A percentile compares a stretch with the other conserved stretches of the same genome.
phyloP scores from a whole-genome alignment of 1,284 basidiomycete genomes.

The Trichosporon sp. region DNA sequence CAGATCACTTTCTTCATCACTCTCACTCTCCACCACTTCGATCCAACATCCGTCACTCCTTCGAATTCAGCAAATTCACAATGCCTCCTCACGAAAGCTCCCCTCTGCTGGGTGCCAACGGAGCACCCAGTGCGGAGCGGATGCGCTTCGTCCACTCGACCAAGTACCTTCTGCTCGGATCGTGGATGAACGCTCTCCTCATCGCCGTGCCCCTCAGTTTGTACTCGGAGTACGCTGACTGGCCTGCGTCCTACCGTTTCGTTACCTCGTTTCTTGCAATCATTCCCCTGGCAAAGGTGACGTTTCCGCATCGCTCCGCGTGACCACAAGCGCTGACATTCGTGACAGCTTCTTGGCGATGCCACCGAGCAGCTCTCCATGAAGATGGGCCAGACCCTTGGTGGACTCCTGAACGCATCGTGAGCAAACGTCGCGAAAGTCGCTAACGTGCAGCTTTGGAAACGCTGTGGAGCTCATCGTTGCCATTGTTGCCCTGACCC shows the following conservation, averaged over 20 bases:
- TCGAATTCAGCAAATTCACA: neutral
- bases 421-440: neutral
- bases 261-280: constrained; percentile 81
- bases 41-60: neutral
- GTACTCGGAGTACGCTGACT: constrained; percentile 57
- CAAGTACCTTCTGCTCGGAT: constrained; percentile 66
- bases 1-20: neutral
- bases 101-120: constrained; percentile 33
- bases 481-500: constrained; percentile 74
- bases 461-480: constrained; percentile 72
- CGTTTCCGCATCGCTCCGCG: neutral
- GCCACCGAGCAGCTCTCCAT: constrained; percentile 83
- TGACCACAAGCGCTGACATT: constrained; percentile 18
- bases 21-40: neutral
- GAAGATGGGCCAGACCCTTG: constrained; percentile 76
- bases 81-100: constrained; percentile 38
- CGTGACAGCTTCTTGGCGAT: constrained; percentile 62
- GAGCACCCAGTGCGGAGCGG: neutral
- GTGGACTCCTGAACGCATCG: constrained; percentile 82
- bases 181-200: constrained; percentile 76
- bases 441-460: constrained; percentile 49
- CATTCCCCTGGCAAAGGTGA: constrained; percentile 78
- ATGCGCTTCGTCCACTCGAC: constrained; percentile 60
- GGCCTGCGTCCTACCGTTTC: constrained; percentile 84
- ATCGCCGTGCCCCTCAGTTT: constrained; percentile 73